Evolutionary conservation across 164 flowering plant genomes (phyloP).

Genomic region (Malania oleifera): DNA sequence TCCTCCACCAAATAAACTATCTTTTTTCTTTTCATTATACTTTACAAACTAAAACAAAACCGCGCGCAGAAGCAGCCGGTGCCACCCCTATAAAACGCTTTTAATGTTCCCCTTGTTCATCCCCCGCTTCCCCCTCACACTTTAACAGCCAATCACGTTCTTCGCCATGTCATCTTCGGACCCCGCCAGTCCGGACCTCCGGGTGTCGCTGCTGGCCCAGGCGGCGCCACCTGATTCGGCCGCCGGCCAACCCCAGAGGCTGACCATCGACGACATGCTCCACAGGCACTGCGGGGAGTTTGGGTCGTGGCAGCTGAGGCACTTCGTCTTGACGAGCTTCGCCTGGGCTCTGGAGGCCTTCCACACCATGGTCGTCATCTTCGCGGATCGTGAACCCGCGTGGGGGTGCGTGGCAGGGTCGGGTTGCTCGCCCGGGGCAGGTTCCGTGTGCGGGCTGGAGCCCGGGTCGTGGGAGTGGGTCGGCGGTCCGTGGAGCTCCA

Average conservation of each 20-base stretch:
- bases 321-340: slow-evolving; percentile 69
- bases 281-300: slow-evolving; percentile 71
- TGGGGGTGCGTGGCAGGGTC: slow-evolving; percentile 41
- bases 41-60: too few species aligned
- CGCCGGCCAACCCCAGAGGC: slow-evolving; percentile 21
- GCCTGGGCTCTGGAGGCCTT: slow-evolving; percentile 93
- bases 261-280: slow-evolving; percentile 78
- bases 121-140: too few species aligned
- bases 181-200: too few species aligned
- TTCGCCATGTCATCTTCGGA: too few species aligned
- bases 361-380: slow-evolving; percentile 97
- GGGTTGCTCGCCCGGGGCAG: slow-evolving; percentile 16
- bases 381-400: slow-evolving; percentile 79
- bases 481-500: slow-evolving; percentile 56
- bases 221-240: too few species aligned
- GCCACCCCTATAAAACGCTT: too few species aligned
- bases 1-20: too few species aligned
- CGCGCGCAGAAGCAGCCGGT: too few species aligned
- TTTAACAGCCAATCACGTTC: too few species aligned
- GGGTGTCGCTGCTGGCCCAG: too few species aligned
- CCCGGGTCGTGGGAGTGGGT: slow-evolving; percentile 85
- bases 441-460: slow-evolving; percentile 42
- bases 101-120: too few species aligned
- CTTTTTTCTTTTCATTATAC: too few species aligned
- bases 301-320: slow-evolving; percentile 75